Conservation (phyloP, 2,329 filamentous ascomycete genomes). For the Aurifilum marmelostoma region DNA sequence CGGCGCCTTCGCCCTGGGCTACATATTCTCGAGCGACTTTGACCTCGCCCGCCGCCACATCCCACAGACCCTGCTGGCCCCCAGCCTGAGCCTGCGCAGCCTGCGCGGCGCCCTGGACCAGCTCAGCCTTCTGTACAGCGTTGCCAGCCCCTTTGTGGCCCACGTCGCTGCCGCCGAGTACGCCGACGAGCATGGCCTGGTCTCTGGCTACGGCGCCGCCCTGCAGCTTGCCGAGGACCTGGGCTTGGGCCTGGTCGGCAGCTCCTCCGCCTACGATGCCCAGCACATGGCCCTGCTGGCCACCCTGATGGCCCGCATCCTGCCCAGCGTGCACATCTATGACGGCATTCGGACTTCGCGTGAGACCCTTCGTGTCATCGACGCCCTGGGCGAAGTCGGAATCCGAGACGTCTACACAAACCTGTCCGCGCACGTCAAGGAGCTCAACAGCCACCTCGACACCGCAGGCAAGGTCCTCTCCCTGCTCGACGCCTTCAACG, state of each 20-base stretch:
- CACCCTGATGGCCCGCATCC: conserved; percentile 69
- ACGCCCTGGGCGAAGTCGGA: conserved; percentile 67
- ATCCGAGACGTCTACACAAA: conserved; percentile 68
- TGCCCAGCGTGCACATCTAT: conserved; percentile 79
- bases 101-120: conserved; percentile 87
- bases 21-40: conserved; percentile 97
- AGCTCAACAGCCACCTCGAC: conserved; percentile 70
- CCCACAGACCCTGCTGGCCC: conserved; percentile 87
- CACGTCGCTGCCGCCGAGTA: conserved; percentile 94
- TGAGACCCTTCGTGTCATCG: conserved; percentile 73
- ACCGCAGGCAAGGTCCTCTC: conserved; percentile 70
- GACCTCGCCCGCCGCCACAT: conserved; percentile 88
- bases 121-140: conserved; percentile 85
- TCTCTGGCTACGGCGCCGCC: conserved; percentile 84
- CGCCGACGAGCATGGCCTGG: conserved; percentile 67
- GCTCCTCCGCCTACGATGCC: conserved; percentile 83
- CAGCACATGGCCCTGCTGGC: conserved; percentile 87
- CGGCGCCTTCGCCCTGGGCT: conserved; percentile 88
- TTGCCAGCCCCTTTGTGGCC: conserved; percentile 89
- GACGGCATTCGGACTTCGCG: conserved; percentile 75
- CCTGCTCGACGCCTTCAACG: conserved; percentile 77
- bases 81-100: conserved; percentile 78
- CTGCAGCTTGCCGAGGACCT: conserved; percentile 86
- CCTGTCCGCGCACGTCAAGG: conserved; percentile 62
- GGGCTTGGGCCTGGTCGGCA: conserved; percentile 82